Evolutionary conservation across 306 rosid species (phyloP), one percentile per base, ranked within the genome.

Genomic region (Dicorynia guianensis): DNA sequence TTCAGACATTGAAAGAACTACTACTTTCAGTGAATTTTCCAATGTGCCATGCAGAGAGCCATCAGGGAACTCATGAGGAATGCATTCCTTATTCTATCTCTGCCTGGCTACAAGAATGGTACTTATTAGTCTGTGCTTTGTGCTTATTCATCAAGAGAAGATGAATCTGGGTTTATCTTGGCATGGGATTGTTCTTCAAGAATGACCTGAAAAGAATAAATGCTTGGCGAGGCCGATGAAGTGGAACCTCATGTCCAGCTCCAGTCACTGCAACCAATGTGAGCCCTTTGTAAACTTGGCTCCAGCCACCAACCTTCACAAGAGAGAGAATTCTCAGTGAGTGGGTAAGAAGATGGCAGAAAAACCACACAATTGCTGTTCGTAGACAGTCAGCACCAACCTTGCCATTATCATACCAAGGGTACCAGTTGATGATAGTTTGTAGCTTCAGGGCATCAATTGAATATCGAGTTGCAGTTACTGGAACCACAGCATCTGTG

Each of bases 171-270:
- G 12, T 44, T 72, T 79, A 92, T 58, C 66, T 85, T 83, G 89
- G 75, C 89, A 96, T 87, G 3, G 85, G 66, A 85, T 96, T 92
- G 85, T 84, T 79, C 87, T 82, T 96, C 97, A 96, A 84, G 85
- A 96, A 90, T 47, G 97, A 87, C 72, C 87, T 77, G 88, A 96
- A 96, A 82, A 96, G 91, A 86, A 92, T 76, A 39, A 87, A 90
- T 18, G 96, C 96, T 66, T 92, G 87, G 11, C 93, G 97, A 6
- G 99, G 99, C 60, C 86, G 86, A 71, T 89, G 97, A 34, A 92
- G 97, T 1, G 99, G 98, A 80, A 92, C 99, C 84, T 92, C 98
- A 63, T 96, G 99, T 52, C 99, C 99, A 4, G 98, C 98, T 72
- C 98, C 97, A 35, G 89, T 82, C 54, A 92, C 84, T 10, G 96